Conservation (phyloP, 1,139 yeast genomes). For the Pichia sp. region DNA sequence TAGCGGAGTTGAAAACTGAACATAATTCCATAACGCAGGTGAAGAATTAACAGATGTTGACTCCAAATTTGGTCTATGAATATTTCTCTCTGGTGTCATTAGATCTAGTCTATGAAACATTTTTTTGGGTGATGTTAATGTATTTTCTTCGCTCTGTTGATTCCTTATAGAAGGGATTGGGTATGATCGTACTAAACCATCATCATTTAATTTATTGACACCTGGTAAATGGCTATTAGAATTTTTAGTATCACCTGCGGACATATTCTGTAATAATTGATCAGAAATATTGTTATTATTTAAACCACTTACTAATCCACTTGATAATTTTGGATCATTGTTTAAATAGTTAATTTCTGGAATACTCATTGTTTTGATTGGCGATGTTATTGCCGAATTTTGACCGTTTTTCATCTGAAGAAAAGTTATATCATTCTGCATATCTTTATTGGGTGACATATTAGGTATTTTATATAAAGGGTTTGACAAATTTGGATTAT, state of each 20-base stretch:
- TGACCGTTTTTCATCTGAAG: background rate
- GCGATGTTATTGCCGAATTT: conserved; percentile 25
- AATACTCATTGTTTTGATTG: conserved; percentile 26
- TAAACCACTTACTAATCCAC: conserved; percentile 12
- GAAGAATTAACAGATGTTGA: conserved; percentile 39
- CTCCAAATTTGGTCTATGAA: conserved; percentile 11
- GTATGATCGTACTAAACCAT: conserved; percentile 4
- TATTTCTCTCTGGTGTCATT: conserved; percentile 15
- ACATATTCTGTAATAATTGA: conserved; percentile 4
- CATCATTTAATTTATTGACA: background rate
- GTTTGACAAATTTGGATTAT: background rate
- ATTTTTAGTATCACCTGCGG: background rate
- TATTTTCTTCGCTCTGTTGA: background rate
- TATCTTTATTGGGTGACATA: conserved; percentile 11
- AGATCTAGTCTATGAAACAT: conserved; percentile 9
- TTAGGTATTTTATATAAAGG: conserved; percentile 2
- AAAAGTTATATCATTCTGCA: conserved; percentile 5
- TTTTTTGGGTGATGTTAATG: conserved; percentile 14
- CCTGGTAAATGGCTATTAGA: background rate
- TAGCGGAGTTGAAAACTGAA: conserved; percentile 64
- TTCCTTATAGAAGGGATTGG: conserved; percentile 3
- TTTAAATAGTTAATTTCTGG: conserved; percentile 17
- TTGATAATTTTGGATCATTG: conserved; percentile 9
- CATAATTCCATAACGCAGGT: conserved; percentile 76
- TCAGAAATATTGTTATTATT: conserved; percentile 10